Base-by-base conservation (phyloP, 345 rosid species). In the Populus simonii region DNA sequence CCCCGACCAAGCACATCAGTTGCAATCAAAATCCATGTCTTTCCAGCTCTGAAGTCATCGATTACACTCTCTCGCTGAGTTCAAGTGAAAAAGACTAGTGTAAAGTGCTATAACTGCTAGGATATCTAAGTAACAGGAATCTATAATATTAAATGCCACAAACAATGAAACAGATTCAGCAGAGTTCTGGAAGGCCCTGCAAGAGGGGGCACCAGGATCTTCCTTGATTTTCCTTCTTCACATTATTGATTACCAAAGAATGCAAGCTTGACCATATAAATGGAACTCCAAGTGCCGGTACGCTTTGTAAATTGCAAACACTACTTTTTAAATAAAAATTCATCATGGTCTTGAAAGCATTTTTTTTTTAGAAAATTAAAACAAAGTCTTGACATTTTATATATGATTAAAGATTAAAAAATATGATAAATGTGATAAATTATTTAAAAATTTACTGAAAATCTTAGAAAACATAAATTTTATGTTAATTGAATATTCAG, bases 1-100 rank as follows among this genome's bases (percentile, higher is more conserved):
- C 98, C 99, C 25, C 97, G 91, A 63, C 97, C 98, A 36, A 96
- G 86, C 73, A 96, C 94, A 86, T 96, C 99, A 31, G 97, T 96
- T 66, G 98, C 99, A 25, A 96, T 93, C 79, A 95, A 80, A 62
- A 95, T 94, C 98, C 99, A 95, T 66, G 87, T 90, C 81, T 93
- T 90, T 20, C 97, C 96, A 12, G 89, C 91, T 82, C 99, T 88
- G 81, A 95, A 95, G 80, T 87, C 83, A 81, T 93, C 91, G 17
- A 92, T 96, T n/a, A 90, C 94, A 57, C 88, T 88, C 74, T 92
- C 97, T 16, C 98, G 85, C 99, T 96, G 89, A 75, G 78, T 81
- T 63, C 74, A 76, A 70, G 16, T 35, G 68, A 59, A 77, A 68
- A 53, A 62, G 45, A 74, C 51, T 39, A 74, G 73, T 41, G 45